Base-by-base conservation (phyloP, 2,329 filamentous ascomycete genomes). In the Akanthomyces dipterigenus region DNA sequence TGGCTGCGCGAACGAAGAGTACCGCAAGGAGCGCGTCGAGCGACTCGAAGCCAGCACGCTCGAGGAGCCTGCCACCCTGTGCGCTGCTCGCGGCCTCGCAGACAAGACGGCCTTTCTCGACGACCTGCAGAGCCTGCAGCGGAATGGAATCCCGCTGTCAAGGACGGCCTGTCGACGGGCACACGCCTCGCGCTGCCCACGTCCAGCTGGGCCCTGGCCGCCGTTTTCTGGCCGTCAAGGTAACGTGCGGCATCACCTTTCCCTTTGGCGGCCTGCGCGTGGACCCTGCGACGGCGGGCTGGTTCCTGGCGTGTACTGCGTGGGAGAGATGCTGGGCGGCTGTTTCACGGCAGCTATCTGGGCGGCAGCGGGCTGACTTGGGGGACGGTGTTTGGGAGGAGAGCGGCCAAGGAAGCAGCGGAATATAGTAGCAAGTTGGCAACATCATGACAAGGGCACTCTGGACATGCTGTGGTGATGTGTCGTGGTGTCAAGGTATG, bases 201-300 rank as follows among this genome's bases (percentile, higher is more conserved):
- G 72, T 82, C 84, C 0, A 89, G 89, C 64, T 89, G 86, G 87
- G 86, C 86, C 0, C 65, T 85, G 6, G 79, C 74, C 76, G 0
- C 86, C 86, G 0, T 89, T 85, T 85, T 66, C 71, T 86, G 26
- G 86, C 86, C 1, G 81, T 89, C 50, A 83, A 84, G 65, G 85
- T 89, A 3, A 82, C 81, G 4, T 85, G 83, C 50, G 87, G 87
- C 1, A 80, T 89, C 18, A 88, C 86, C 0, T 89, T 89, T 65
- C 89, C 86, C 0, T 89, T 89, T 72, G 87, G 86, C 1, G 86
- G 87, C 0, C 71, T 89, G 7, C 77, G 78, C 5, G 79, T 86
- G 2, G 77, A 84, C 54, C 77, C 83, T 0, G 70, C 81, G 26
- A 86, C 82, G 0, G 77, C 82, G 66, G 67, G 5, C 72, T 75